Percentiles rank a stretch among this genome's conserved stretches.
These are phyloP conservation scores for Trichoderma arundinaceum DNA, from an alignment of 2,329 filamentous ascomycete species.

Conservation along the genomic window DNA sequence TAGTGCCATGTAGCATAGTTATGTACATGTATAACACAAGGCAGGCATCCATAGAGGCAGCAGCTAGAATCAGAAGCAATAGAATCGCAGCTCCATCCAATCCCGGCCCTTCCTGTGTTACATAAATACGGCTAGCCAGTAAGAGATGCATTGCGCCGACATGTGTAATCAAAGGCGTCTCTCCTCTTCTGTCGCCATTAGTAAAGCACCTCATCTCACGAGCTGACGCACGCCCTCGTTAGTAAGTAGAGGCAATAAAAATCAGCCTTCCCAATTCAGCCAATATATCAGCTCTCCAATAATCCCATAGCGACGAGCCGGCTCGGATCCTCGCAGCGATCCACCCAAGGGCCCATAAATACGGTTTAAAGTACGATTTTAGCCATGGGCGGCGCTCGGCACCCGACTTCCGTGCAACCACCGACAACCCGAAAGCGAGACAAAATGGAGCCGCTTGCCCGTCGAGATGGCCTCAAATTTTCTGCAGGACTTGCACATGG, in stretches of 20 bases:
- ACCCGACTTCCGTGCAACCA: constrained; percentile 28
- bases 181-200: background rate
- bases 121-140: background rate
- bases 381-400: constrained; percentile 21
- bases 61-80: background rate
- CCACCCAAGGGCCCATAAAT: constrained; percentile 10
- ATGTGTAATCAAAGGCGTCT: constrained; percentile 4
- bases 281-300: constrained; percentile 13
- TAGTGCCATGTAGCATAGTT: too few relatives aligned
- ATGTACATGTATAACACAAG: too few relatives aligned
- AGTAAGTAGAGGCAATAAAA: too few relatives aligned
- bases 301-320: constrained; percentile 24
- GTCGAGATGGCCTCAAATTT: constrained; percentile 24
- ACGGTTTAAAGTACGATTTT: background rate
- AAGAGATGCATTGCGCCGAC: background rate
- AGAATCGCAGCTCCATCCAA: background rate
- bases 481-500: background rate
- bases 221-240: constrained; percentile 2
- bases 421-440: constrained; percentile 26
- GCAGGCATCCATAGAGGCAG: background rate
- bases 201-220: background rate
- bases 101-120: background rate
- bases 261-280: constrained; percentile 1
- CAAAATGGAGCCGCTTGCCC: constrained; percentile 3
- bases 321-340: constrained; percentile 24